Evolutionary conservation across 2,329 filamentous ascomycete genomes (phyloP), one percentile per base, ranked within the genome.

Genomic region (Cryphonectria radicalis): DNA sequence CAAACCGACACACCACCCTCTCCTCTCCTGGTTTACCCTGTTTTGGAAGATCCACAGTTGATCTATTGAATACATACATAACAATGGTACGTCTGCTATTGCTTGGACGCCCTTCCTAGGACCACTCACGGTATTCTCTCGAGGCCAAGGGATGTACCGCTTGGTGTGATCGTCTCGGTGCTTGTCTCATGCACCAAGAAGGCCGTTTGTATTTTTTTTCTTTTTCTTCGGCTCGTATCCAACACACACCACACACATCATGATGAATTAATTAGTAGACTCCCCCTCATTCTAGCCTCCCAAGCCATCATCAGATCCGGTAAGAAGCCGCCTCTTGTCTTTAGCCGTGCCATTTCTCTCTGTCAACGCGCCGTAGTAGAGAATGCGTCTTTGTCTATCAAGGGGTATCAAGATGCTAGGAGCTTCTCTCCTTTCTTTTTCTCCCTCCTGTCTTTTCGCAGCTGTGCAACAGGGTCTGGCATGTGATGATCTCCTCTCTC

Each of bases 371-470:
- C 70, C 70, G 70, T 70, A 64, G 60, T 53, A 67, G 67, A 66
- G 32, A 68, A 72, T 72, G 70, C 67, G 63, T 72, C 70, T 59
- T 32, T 72, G 66, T 72, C 70, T 72, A 72, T 72, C 59, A 60
- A 62, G 64, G 70, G 70, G 70, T 72, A 72, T 72, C 70, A 72
- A 68, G 64, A 67, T 67, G 67, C 68, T 64, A 64, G 63, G 32
- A 37, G 63, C 68, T 53, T 70, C 50, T 68, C 32, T 68, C 28
- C 68, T 43, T 65, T 43, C 2, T 22, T 13, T 37, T 46, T 32
- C n/a, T 4, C 32, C 43, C 55, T n/a, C 37, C 25, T 55, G 50
- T 22, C 63, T 37, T 37, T 28, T 22, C 57, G 46, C 46, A 32
- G 53, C 57, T 57, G 63, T 60, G 59, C 59, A 59, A 63, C 7